Evolutionary conservation across 805 yeast genomes (phyloP), one percentile per base, ranked within the genome.

Genomic region (Wickerhamomyces tratensis): DNA sequence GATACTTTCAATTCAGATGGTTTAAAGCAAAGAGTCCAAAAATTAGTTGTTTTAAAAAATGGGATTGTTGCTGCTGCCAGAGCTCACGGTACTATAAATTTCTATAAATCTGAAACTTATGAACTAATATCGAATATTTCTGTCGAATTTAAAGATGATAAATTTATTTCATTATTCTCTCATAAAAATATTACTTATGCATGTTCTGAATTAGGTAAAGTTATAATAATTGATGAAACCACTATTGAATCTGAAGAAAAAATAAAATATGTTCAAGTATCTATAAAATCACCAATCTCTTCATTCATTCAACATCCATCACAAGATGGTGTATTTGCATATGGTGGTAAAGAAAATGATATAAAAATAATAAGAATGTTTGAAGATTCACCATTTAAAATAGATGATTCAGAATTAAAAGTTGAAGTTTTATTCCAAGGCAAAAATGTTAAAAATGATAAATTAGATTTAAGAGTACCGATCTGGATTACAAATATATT

Each of bases 311-410:
- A 63, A 31, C 77, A 77, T 51, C 80, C 79, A 5, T 53, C 58
- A 13, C 69, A 66, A 20, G 57, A 59, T 7, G 74, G 76, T 25
- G 58, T 79, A 2, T 77, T 84, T 60, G 95, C 93, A 1, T 76
- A 68, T 53, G 97, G 97, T 33, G 98, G 98, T 29, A 77, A 86
- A 54, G 94, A 88, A 51, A 78, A 78, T 45, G 89, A 86, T 57
- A 63, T 85, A 6, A 74, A 74, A 41, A 62, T 81, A 20, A 58
- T 74, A 39, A 49, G 64, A 37, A 46, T 76, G 25, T 64, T 62
- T 40, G 57, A 57, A 2, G 43, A 50, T 5, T 59, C 54, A n/a
- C 41, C 59, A n/a, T 58, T 61, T 15, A 60, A 61, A 41, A 52
- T 54, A 36, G 35, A 53, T 12, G 46, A 50, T 5, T 52, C 59